Percentiles rank a stretch among this genome's conserved stretches.
These are phyloP conservation scores for Candida albicans DNA, from an alignment of 1,139 yeast genomes.

Conservation along the genomic window DNA sequence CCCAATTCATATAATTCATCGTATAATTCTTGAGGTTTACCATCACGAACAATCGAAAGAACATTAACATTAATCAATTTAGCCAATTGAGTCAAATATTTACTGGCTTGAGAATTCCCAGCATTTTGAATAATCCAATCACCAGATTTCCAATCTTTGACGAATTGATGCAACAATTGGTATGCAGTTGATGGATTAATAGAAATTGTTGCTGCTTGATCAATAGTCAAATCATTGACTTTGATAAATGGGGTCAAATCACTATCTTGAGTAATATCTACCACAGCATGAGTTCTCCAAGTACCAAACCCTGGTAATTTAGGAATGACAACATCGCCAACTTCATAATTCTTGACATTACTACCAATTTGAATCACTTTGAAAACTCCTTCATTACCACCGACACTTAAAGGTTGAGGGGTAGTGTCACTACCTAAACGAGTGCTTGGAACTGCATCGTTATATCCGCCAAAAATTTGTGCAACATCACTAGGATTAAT, in stretches of 20 bases:
- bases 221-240: constrained; percentile 21
- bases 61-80: constrained; percentile 24
- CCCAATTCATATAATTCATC: constrained; percentile 27
- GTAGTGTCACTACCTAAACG: constrained; percentile 46
- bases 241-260: constrained; percentile 23
- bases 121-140: constrained; percentile 40
- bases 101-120: constrained; percentile 36
- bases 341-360: constrained; percentile 18
- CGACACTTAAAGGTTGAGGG: constrained; percentile 61
- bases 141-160: constrained; percentile 28
- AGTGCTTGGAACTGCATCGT: constrained; percentile 59
- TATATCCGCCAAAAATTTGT: constrained; percentile 92
- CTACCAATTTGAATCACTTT: constrained; percentile 27
- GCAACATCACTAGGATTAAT: constrained; percentile 90
- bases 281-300: constrained; percentile 35
- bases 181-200: constrained; percentile 38
- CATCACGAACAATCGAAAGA: constrained; percentile 33
- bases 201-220: constrained; percentile 35
- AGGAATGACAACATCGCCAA: constrained; percentile 36
- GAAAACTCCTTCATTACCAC: constrained; percentile 59
- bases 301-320: constrained; percentile 34
- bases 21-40: constrained; percentile 26
- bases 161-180: constrained; percentile 28
- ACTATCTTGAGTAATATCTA: constrained; percentile 18
- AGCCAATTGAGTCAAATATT: constrained; percentile 33